A percentile compares a stretch with the other conserved stretches of the same genome.
Evolutionary conservation across 768 basidiomycete genomes (phyloP).

Genomic region (Boletus edulis): DNA sequence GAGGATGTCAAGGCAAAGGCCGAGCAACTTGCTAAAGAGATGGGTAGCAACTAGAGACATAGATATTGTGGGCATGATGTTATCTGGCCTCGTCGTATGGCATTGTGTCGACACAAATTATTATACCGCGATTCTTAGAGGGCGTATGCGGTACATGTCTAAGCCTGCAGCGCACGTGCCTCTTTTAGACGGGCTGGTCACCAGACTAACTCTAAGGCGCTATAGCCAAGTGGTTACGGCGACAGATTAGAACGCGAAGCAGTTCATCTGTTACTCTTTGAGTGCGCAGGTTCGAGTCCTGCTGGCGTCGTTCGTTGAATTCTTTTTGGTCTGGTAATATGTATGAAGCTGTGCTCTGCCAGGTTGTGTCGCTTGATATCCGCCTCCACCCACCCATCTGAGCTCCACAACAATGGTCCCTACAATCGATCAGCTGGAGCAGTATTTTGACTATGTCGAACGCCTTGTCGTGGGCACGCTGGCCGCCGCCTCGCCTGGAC

Average conservation of each 20-base stretch:
- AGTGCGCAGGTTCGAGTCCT: slow-evolving; percentile 70
- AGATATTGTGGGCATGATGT: slow-evolving; percentile 15
- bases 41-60: slow-evolving; percentile 46
- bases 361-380: not conserved
- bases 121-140: slow-evolving; percentile 3
- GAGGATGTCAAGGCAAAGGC: slow-evolving; percentile 98
- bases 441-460: slow-evolving; percentile 65
- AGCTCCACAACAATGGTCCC: slow-evolving; percentile 25
- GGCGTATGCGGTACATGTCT: no score
- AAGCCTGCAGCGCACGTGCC: no score
- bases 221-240: slow-evolving; percentile 81
- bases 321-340: not conserved
- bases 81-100: slow-evolving; percentile 10
- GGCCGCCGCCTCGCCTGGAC: slow-evolving; percentile 53
- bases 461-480: slow-evolving; percentile 57
- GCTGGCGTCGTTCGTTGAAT: slow-evolving; percentile 46
- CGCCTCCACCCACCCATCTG: not conserved
- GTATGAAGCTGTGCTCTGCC: no score
- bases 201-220: slow-evolving; percentile 39
- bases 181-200: no score
- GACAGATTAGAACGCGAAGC: slow-evolving; percentile 58
- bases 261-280: slow-evolving; percentile 60
- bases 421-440: slow-evolving; percentile 67
- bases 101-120: slow-evolving; percentile 9
- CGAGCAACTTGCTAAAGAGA: slow-evolving; percentile 95